These are phyloP conservation scores for Citrullus mucosospermus DNA, from an alignment of 306 rosid species.

Conservation along the genomic window DNA sequence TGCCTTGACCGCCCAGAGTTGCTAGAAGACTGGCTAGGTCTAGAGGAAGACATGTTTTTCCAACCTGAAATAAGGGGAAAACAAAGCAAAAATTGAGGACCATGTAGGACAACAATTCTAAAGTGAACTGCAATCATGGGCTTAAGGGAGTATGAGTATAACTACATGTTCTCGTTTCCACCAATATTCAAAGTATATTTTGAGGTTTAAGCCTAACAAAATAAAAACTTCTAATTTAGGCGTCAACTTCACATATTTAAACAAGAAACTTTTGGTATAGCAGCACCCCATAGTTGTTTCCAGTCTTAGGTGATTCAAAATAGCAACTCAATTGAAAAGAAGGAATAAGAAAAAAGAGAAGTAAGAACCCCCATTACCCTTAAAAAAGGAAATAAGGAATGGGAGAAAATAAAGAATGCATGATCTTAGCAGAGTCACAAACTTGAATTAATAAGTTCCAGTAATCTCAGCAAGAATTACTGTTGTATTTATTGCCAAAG, in stretches of 20 bases:
- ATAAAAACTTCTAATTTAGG: neutral
- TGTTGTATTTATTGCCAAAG: neutral
- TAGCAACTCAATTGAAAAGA: neutral
- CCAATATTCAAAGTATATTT: neutral
- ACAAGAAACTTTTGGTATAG: neutral
- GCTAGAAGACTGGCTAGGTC: constrained; percentile 70
- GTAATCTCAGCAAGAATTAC: neutral
- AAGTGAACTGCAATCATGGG: neutral
- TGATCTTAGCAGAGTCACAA: neutral
- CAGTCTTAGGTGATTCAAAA: neutral
- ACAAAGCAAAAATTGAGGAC: constrained; percentile 17
- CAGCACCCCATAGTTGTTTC: neutral
- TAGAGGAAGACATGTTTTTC: constrained; percentile 64
- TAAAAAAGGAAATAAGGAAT: neutral
- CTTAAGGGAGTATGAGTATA: neutral
- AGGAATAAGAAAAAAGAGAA: neutral
- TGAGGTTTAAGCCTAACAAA: neutral
- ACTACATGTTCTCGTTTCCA: neutral
- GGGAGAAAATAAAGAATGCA: neutral
- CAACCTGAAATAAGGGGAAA: constrained; percentile 13
- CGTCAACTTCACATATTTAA: neutral
- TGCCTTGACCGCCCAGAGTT: constrained; percentile 74
- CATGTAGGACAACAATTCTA: constrained; percentile 1
- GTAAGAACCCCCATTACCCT: neutral
- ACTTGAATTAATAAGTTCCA: neutral